Base-by-base conservation (phyloP, 192 early-diverging fungal genomes). In the Coemansia sp. region DNA sequence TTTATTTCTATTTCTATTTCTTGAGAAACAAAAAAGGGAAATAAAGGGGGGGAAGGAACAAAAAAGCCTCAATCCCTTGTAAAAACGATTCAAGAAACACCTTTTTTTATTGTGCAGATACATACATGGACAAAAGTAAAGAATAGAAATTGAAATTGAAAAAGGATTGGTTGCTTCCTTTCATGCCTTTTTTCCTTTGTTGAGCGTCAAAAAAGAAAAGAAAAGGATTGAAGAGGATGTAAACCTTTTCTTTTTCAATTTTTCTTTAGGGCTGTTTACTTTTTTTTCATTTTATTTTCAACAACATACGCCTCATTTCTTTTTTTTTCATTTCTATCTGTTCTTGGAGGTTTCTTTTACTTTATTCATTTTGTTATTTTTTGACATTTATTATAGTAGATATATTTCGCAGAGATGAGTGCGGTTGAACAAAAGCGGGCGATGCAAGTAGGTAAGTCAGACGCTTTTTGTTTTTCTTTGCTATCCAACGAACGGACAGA, bases 321-420 rank as follows among this genome's bases (percentile, higher is more conserved):
- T 18, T 49, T 32, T 32, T 32, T 32, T 32, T 32, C 32, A 32
- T 32, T 32, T 32, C 1, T 32, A 2, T 32, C 32, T 32, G 32
- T 32, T 2, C 32, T 32, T 32, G 32, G 32, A 2, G 32, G 32
- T 32, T 32, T 32, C 32, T 32, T 32, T 32, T 26, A 26, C 26
- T 26, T 32, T 32, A 56, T 56, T 60, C 41, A 45, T 12, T 61
- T 41, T 41, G n/a, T 61, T 16, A 22, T 40, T 61, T 43, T 8
- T 19, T 60, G 37, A 41, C 60, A 21, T 40, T 61, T 40, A 10
- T 40, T 12, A 42, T 43, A n/a, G 42, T 61, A 45, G 40, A 49
- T n/a, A 16, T 18, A 49, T 15, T 18, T 32, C 1, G 32, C 32
- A 32, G n/a, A 7, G 47, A 49, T 49, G 47, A 49, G 47, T 16